Conservation (phyloP, 208 protist species). For the Balamuthia mandrillaris region DNA sequence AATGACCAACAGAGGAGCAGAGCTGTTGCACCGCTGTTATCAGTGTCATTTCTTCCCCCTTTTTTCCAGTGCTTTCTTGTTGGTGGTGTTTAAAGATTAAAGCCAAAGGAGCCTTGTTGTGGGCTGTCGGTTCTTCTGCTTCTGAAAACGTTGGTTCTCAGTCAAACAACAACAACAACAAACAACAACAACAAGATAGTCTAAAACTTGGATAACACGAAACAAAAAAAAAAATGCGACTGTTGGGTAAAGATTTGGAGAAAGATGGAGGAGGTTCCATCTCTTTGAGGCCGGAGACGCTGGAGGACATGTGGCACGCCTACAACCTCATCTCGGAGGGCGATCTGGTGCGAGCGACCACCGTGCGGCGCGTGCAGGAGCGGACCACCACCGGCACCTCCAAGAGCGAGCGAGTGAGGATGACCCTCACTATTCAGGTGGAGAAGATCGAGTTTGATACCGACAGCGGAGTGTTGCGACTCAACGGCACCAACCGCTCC, state of each 20-base stretch:
- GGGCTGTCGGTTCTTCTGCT: too few relatives aligned
- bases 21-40: too few relatives aligned
- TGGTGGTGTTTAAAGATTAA: too few relatives aligned
- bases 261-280: slow-evolving; percentile 75
- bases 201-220: too few relatives aligned
- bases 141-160: too few relatives aligned
- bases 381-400: slow-evolving; percentile 61
- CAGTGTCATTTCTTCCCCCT: too few relatives aligned
- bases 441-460: slow-evolving; percentile 68
- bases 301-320: slow-evolving; percentile 93
- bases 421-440: slow-evolving; percentile 62
- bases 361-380: slow-evolving; percentile 65
- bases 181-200: too few relatives aligned
- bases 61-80: too few relatives aligned
- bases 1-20: too few relatives aligned
- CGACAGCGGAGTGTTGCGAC: slow-evolving; percentile 47
- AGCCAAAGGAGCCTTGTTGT: too few relatives aligned
- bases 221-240: too few relatives aligned
- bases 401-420: slow-evolving; percentile 52
- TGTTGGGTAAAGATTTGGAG: slow-evolving; percentile 32
- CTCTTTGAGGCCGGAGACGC: slow-evolving; percentile 81
- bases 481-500: slow-evolving; percentile 78
- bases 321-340: slow-evolving; percentile 91
- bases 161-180: too few relatives aligned
- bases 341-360: slow-evolving; percentile 62